Base-by-base conservation (phyloP, 345 rosid genomes). In the Corymbia maculata region DNA sequence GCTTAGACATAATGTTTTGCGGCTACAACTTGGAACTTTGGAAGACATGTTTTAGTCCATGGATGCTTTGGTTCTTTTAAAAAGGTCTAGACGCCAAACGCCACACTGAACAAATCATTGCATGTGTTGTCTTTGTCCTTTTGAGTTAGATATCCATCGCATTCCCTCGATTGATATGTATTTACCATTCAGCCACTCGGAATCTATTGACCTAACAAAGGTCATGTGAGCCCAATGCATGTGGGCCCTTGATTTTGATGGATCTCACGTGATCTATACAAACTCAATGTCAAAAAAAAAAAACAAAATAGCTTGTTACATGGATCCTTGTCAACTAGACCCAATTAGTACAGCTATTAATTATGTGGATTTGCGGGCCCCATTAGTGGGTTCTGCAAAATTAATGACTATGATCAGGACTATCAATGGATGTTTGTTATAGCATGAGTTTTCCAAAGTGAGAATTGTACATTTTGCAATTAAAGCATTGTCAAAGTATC, bases 341-440 rank as follows among this genome's bases (percentile, higher is more conserved):
- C 0, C 0, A 13, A 28, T 3, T 1, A 28, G 0, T 28, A 3
- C 3, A 28, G 11, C 0, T 28, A 30, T 6, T 6, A 15, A 12
- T 28, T 32, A 13, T 6, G 17, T 61, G 70, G 70, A 0, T 61
- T 24, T 59, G 1, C 24, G 5, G 66, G 8, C 36, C 12, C 16
- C 32, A 59, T 59, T 14, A 59, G 5, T 26, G n/a, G 30, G 30
- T n/a, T 51, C 2, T 26, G 13, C 68, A 59, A 59, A 0, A 59
- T 59, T 22, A 59, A 59, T 11, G 68, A 59, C 15, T 59, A 11
- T 59, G 30, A 59, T 59, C 12, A 14, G 68, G 26, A 9, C n/a
- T 4, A 10, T 57, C n/a, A 6, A 22, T 22, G n/a, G 28, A 19
- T 57, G n/a, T 26, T 3, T 11, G 13, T 0, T 57, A 22, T 4